Evolutionary conservation across 345 rosid species (phyloP).

Genomic region (Gossypium mustelinum): DNA sequence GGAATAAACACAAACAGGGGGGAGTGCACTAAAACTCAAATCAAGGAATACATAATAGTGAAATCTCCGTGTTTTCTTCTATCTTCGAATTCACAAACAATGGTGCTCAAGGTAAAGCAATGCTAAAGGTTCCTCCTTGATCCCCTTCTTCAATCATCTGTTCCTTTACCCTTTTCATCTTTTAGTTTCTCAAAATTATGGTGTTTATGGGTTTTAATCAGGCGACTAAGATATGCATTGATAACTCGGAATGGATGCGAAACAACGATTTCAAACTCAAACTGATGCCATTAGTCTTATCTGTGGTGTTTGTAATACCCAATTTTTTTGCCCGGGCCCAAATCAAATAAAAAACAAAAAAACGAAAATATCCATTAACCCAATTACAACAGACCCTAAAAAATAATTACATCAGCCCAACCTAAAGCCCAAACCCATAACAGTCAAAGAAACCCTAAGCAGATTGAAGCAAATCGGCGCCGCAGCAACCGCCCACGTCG

Average conservation of each 20-base stretch:
- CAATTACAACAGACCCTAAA: too few species aligned
- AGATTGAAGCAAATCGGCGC: too few species aligned
- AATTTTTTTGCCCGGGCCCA: too few species aligned
- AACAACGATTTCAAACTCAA: constrained; percentile 77
- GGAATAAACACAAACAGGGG: too few species aligned
- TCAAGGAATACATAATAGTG: too few species aligned
- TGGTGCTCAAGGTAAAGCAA: constrained; percentile 63
- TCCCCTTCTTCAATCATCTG: background rate
- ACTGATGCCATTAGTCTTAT: constrained; percentile 49
- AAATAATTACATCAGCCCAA: too few species aligned
- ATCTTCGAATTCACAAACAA: constrained; percentile 12
- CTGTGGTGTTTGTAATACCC: constrained; percentile 36
- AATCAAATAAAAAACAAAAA: too few species aligned
- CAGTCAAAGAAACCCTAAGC: too few species aligned
- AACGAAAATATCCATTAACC: too few species aligned
- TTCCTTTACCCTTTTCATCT: background rate
- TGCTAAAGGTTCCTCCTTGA: background rate
- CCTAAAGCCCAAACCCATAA: too few species aligned
- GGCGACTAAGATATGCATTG: constrained; percentile 85
- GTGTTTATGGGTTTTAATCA: constrained; percentile 14
- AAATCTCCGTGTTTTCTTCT: background rate
- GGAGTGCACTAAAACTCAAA: too few species aligned
- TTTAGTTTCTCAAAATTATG: background rate
- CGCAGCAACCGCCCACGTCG: too few species aligned
- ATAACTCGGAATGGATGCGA: constrained; percentile 27